A percentile compares a stretch with the other conserved stretches of the same genome.
These are phyloP conservation scores for Ocimum tenuiflorum DNA, from an alignment of 257 asterid species.

Conservation along the genomic window DNA sequence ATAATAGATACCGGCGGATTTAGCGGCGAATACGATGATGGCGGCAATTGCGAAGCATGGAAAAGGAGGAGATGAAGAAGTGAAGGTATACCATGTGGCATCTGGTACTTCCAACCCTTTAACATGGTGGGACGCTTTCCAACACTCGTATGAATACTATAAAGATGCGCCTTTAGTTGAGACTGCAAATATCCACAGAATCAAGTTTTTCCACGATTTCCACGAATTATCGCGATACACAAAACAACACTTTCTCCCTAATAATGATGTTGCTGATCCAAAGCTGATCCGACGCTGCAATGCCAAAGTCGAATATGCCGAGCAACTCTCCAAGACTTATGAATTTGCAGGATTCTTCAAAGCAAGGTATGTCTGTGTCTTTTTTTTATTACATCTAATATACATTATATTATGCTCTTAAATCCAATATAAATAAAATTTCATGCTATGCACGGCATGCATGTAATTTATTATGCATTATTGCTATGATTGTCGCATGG, in stretches of 20 bases:
- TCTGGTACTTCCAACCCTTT: slow-evolving; percentile 27
- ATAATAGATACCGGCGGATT: not conserved
- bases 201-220: slow-evolving; percentile 18
- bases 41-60: not conserved
- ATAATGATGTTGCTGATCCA: not conserved
- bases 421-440: no score
- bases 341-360: slow-evolving; percentile 26
- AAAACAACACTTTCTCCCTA: not conserved
- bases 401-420: no score
- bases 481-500: no score
- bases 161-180: slow-evolving; percentile 8
- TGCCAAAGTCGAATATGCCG: slow-evolving; percentile 26
- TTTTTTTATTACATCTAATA: no score
- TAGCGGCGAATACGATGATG: not conserved
- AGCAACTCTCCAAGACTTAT: slow-evolving; percentile 34
- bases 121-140: slow-evolving; percentile 4
- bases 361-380: slow-evolving; percentile 22
- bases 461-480: no score
- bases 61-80: not conserved
- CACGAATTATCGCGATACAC: slow-evolving; percentile 21
- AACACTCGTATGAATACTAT: slow-evolving; percentile 23
- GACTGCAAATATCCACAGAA: not conserved
- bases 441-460: no score
- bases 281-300: slow-evolving; percentile 6
- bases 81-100: not conserved